Percentiles rank a stretch among this genome's conserved stretches.
phyloP scores from a whole-genome alignment of 2,329 filamentous ascomycete species.

The Aspergillus melleus region DNA sequence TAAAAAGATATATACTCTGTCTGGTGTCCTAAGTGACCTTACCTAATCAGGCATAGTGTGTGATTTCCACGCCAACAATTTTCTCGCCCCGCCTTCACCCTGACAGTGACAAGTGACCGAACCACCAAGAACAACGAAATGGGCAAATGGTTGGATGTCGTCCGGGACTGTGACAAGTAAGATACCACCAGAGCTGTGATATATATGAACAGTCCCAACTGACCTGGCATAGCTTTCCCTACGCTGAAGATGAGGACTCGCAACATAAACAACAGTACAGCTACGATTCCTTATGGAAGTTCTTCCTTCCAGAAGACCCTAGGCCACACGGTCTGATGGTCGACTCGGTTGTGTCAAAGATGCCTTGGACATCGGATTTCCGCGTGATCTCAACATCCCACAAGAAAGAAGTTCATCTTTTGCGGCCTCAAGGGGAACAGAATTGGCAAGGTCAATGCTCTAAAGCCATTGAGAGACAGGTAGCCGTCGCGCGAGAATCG shows the following conservation, averaged over 20 bases:
- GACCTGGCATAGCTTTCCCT: slow-evolving; percentile 4
- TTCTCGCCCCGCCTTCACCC: too few relatives aligned
- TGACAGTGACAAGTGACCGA: too few relatives aligned
- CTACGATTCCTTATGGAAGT: slow-evolving; percentile 7
- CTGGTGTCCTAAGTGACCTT: too few relatives aligned
- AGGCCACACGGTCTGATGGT: slow-evolving; percentile 9
- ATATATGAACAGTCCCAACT: not conserved
- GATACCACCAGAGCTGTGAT: not conserved
- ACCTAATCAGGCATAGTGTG: too few relatives aligned
- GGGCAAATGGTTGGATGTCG: slow-evolving; percentile 1
- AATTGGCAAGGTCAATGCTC: slow-evolving; percentile 5
- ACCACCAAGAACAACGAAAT: not conserved
- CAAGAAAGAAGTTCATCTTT: slow-evolving; percentile 5
- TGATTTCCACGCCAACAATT: too few relatives aligned
- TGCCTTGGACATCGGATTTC: slow-evolving; percentile 13
- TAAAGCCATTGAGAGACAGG: slow-evolving; percentile 3
- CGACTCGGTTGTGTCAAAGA: slow-evolving; percentile 3
- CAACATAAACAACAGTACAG: not conserved
- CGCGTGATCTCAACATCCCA: not conserved
- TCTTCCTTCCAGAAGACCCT: slow-evolving; percentile 10
- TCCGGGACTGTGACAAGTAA: slow-evolving; percentile 10
- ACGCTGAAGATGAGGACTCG: slow-evolving; percentile 8
- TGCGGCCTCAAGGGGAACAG: not conserved
- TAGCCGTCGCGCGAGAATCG: not conserved
- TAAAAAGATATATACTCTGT: not conserved